Evolutionary conservation across 2,329 filamentous ascomycete genomes (phyloP).

Genomic region (Penicillium italicum): DNA sequence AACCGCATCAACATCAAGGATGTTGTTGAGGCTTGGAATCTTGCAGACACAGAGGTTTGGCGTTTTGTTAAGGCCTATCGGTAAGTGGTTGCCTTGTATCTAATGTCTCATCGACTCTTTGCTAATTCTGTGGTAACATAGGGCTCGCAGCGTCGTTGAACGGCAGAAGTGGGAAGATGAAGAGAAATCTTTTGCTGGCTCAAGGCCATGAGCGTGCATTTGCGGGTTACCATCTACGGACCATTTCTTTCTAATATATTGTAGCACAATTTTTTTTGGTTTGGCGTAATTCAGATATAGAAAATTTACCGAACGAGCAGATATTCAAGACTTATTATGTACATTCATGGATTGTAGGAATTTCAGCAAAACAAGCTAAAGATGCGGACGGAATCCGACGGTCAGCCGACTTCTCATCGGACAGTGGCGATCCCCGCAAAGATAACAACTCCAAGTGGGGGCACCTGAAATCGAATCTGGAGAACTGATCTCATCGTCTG

Average conservation of each 20-base stretch:
- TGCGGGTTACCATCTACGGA: neutral
- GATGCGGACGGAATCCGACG: neutral
- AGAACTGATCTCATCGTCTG: slow-evolving; percentile 10
- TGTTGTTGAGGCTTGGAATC: slow-evolving; percentile 53
- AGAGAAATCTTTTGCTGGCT: slow-evolving; percentile 54
- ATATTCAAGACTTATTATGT: neutral
- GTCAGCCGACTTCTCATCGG: slow-evolving; percentile 24
- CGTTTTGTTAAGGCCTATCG: slow-evolving; percentile 59
- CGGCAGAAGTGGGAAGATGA: slow-evolving; percentile 59
- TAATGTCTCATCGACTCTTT: slow-evolving; percentile 1
- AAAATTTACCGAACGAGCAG: neutral
- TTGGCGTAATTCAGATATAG: slow-evolving; percentile 13
- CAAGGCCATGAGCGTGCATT: slow-evolving; percentile 24
- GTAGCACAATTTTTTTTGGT: neutral
- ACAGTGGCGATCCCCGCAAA: slow-evolving; percentile 40
- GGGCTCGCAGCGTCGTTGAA: slow-evolving; percentile 55
- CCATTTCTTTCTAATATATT: slow-evolving; percentile 13
- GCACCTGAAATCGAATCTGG: slow-evolving; percentile 11
- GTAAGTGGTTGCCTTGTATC: slow-evolving; percentile 25
- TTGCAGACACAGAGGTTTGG: slow-evolving; percentile 63
- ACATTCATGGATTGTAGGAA: neutral
- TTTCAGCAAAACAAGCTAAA: neutral
- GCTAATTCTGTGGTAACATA: slow-evolving; percentile 15
- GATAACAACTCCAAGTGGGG: slow-evolving; percentile 14
- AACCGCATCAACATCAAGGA: slow-evolving; percentile 42